phyloP scores from a whole-genome alignment of 306 rosid genomes.

The barrel medic (Medicago truncatula) region DNA sequence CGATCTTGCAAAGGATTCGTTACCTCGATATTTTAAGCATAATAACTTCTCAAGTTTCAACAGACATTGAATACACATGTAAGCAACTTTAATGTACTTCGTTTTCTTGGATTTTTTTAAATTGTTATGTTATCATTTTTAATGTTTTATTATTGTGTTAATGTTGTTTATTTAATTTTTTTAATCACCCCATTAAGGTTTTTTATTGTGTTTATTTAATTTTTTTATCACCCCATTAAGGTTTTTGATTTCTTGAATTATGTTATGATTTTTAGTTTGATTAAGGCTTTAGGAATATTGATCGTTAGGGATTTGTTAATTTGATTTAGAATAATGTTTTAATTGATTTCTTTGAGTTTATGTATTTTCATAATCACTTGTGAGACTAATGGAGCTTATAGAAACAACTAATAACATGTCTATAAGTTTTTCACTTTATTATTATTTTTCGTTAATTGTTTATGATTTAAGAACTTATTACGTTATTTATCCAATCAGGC shows the following conservation, averaged over 20 bases:
- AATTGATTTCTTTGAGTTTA: not conserved
- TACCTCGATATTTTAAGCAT: slow-evolving; percentile 89
- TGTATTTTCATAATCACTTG: not conserved
- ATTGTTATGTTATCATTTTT: not conserved
- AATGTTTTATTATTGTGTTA: not conserved
- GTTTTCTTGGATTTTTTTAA: not conserved
- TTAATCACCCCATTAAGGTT: not conserved
- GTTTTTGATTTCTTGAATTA: slow-evolving; percentile 28
- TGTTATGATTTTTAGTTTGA: slow-evolving; percentile 28
- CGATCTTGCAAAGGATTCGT: slow-evolving; percentile 65
- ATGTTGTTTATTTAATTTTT: too few species aligned
- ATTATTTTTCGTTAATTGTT: not conserved
- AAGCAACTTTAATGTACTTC: slow-evolving; percentile 47
- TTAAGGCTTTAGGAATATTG: slow-evolving; percentile 79
- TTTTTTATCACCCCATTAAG: not conserved
- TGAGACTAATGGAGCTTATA: not conserved
- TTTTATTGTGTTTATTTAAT: too few species aligned
- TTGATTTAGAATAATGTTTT: not conserved
- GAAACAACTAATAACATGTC: too few species aligned
- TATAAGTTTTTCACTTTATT: not conserved
- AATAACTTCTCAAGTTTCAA: slow-evolving; percentile 90
- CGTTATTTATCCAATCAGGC: not conserved
- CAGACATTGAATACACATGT: slow-evolving; percentile 95
- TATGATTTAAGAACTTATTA: not conserved
- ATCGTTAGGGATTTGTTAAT: slow-evolving; percentile 34